Evolutionary conservation across 2,329 filamentous ascomycete genomes (phyloP).

Genomic region (Botrytis squamosa): DNA sequence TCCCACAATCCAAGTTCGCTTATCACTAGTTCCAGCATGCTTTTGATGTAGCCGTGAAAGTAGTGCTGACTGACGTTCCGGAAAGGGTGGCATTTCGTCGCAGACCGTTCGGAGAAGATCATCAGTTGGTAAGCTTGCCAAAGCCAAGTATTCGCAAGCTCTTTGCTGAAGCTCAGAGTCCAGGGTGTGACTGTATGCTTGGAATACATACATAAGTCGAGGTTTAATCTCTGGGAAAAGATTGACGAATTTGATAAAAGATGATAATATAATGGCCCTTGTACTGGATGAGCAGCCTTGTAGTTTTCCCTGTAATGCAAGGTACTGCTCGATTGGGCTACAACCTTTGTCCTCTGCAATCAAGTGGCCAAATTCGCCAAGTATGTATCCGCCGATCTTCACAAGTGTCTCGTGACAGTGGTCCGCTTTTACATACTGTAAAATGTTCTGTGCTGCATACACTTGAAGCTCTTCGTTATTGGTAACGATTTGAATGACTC

Average conservation of each 20-base stretch:
- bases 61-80: constrained; percentile 87
- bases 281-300: constrained; percentile 85
- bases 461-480: constrained; percentile 98
- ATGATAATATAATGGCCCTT: constrained; percentile 89
- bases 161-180: constrained; percentile 95
- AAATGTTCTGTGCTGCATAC: constrained; percentile 89
- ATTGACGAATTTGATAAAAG: constrained; percentile 97
- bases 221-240: constrained; percentile 98
- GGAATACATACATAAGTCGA: constrained; percentile 86
- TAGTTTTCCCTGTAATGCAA: constrained; percentile 89
- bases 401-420: constrained; percentile 96
- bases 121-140: constrained; percentile 83
- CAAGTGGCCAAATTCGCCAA: constrained; percentile 95
- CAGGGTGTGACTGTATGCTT: constrained; percentile 87
- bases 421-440: constrained; percentile 88
- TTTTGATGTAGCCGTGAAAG: constrained; percentile 93
- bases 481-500: constrained; percentile 97
- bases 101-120: constrained; percentile 90
- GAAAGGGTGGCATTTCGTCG: constrained; percentile 98
- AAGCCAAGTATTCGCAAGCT: constrained; percentile 88
- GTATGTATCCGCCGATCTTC: constrained; percentile 94
- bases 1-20: constrained; percentile 96
- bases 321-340: constrained; percentile 95
- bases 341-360: constrained; percentile 90
- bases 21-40: constrained; percentile 87